Evolutionary conservation across 2,329 filamentous ascomycete species (phyloP).

Genomic region (Verticillium longisporum): DNA sequence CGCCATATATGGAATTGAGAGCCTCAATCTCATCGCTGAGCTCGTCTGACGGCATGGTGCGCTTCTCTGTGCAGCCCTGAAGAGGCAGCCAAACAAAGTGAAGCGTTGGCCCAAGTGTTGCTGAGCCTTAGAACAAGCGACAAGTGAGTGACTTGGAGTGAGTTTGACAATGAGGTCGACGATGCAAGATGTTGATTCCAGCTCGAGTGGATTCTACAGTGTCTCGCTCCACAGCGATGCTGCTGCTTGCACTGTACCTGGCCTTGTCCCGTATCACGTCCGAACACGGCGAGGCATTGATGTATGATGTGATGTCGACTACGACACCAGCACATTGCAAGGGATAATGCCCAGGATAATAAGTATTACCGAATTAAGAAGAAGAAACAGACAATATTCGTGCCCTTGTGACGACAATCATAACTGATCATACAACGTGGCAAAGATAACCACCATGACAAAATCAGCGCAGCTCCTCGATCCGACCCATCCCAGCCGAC

Average conservation of each 20-base stretch:
- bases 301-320: not conserved
- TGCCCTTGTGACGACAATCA: not conserved
- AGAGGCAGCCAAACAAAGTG: not conserved
- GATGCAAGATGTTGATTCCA: not conserved
- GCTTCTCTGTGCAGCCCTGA: not conserved
- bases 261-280: no score
- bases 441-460: not conserved
- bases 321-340: no score
- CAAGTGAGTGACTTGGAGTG: not conserved
- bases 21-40: conserved; percentile 65
- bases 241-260: not conserved
- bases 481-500: not conserved
- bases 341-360: no score
- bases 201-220: not conserved
- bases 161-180: not conserved
- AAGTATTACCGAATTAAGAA: not conserved
- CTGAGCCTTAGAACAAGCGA: not conserved
- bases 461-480: not conserved
- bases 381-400: not conserved
- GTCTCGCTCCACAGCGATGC: not conserved
- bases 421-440: not conserved
- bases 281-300: no score
- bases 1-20: conserved; percentile 78
- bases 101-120: not conserved
- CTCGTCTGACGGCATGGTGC: conserved; percentile 7